Evolutionary conservation across 2,329 filamentous ascomycete genomes (phyloP), one percentile per base, ranked within the genome.

Genomic region (Phaeoacremonium minimum): DNA sequence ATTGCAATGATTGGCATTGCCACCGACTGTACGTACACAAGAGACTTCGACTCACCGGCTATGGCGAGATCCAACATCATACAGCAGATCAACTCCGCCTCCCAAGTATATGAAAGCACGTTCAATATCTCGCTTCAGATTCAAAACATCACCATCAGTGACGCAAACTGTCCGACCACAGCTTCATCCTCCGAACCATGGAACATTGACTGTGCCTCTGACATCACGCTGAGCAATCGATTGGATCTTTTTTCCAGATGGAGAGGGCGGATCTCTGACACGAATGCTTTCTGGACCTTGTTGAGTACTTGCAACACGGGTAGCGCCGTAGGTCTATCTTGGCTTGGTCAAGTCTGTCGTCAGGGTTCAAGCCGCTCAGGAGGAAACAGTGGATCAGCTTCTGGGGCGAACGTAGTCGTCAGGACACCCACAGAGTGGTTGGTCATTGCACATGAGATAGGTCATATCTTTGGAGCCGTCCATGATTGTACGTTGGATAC

Each of bases 81-180:
- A 47, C 71, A 67, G 31, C 72, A 86, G 52, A 85, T 95, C 55
- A 95, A 93, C 61, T 72, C 78, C 22, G 89, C 89, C 1, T 95
- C 88, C 1, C 75, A 78, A 40, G 64, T 94, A 7, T 95, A 89
- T 52, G 90, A 95, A 55, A 77, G 73, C 46, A 85, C 84, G 6
- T 95, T 95, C 65, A 94, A 94, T 57, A 89, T 95, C 46, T 88
- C 87, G 0, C 77, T 95, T 18, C 89, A 87, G 28, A 75, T 95
- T 39, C 77, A 81, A 45, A 93, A 94, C 51, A 59, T 95, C 37
- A 85, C 86, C 16, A 75, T 95, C 36, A 84, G 76, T 34, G 77
- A 85, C 28, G 62, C 73, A 4, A 65, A 69, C n/a, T 95, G 90
- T 52, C 85, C 88, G 0, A 77, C 77, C 5, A 75, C 77, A 1